These are phyloP conservation scores for Brassica juncea DNA, from an alignment of 345 rosid species.

Conservation along the genomic window DNA sequence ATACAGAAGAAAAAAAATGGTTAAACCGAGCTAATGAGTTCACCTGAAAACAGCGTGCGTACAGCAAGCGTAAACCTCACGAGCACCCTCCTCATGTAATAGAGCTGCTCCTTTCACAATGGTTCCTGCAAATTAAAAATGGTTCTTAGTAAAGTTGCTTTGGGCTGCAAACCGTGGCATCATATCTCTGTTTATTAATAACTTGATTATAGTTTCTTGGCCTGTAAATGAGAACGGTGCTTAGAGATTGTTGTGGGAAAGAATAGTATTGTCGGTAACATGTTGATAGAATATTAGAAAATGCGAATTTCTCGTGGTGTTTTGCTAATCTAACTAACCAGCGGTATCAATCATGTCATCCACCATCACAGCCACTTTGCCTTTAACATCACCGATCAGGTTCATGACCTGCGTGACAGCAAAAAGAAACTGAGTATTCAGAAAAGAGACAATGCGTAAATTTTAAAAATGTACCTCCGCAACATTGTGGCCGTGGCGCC, in stretches of 20 bases:
- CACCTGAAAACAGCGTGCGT: slow-evolving; percentile 99
- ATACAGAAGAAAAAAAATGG: background rate
- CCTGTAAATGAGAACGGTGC: background rate
- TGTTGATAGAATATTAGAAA: background rate
- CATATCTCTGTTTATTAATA: background rate
- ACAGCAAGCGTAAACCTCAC: slow-evolving; percentile 96
- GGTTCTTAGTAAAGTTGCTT: background rate
- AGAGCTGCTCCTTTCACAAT: slow-evolving; percentile 93
- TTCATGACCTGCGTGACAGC: slow-evolving; percentile 73
- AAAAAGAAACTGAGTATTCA: background rate
- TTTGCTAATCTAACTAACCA: slow-evolving; percentile 50
- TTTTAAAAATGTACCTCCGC: slow-evolving; percentile 64
- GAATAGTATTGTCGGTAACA: background rate
- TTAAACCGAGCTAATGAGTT: background rate
- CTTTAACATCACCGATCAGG: slow-evolving; percentile 93
- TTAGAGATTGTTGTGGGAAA: background rate
- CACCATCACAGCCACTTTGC: slow-evolving; percentile 97
- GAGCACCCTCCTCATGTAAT: slow-evolving; percentile 94
- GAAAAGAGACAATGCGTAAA: background rate
- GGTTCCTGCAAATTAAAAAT: slow-evolving; percentile 54
- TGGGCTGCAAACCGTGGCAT: background rate
- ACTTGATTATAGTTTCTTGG: background rate
- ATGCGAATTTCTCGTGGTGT: no score
- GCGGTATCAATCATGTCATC: slow-evolving; percentile 99
- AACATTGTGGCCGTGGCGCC: slow-evolving; percentile 98